phyloP scores from a whole-genome alignment of 202 grass and related monocot species.

The Schoenoplectus tabernaemontani region DNA sequence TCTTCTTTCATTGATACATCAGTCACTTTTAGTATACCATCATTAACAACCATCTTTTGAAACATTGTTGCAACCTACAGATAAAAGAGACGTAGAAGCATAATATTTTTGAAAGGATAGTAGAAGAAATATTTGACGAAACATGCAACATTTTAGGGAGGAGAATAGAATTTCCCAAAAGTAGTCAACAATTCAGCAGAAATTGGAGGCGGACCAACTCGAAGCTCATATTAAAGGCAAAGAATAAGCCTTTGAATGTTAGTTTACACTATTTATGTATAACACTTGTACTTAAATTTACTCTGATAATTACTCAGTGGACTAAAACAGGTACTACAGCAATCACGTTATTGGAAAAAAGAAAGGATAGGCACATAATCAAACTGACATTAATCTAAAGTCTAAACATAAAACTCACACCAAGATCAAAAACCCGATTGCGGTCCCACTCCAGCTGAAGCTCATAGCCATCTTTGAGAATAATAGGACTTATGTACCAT shows the following conservation, averaged over 20 bases:
- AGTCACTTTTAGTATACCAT: conserved; percentile 66
- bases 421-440: conserved; percentile 78
- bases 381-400: not conserved
- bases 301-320: not conserved
- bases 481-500: conserved; percentile 78
- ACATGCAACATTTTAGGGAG: not conserved
- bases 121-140: not conserved
- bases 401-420: conserved; percentile 46
- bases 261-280: not conserved
- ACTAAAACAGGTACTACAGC: not conserved
- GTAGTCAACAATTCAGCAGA: not conserved
- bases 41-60: conserved; percentile 76
- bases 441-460: conserved; percentile 81
- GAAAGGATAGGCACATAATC: not conserved
- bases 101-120: not conserved
- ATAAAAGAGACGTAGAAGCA: conserved; percentile 10
- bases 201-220: not conserved
- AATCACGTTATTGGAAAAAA: not conserved
- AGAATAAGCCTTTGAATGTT: not conserved
- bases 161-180: not conserved
- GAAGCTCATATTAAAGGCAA: not conserved
- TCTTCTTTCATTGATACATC: conserved; percentile 84
- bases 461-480: conserved; percentile 73
- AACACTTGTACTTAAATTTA: not conserved
- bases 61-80: conserved; percentile 83